A percentile compares a stretch with the other conserved stretches of the same genome.
phyloP scores from a whole-genome alignment of 1,284 basidiomycete species.

The Ganoderma meredithae region DNA sequence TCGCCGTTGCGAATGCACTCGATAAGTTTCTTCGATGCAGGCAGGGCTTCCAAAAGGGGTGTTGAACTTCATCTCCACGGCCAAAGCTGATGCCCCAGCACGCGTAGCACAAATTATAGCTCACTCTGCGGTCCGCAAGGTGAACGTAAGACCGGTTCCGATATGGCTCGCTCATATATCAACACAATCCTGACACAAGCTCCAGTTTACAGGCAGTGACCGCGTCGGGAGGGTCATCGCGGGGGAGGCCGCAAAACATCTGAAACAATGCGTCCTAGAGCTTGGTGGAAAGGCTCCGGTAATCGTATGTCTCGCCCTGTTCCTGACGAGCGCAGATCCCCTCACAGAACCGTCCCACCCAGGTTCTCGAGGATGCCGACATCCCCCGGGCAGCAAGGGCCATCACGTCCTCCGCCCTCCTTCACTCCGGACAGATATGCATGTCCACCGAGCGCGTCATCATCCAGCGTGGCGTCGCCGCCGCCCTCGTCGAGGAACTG shows the following conservation, averaged over 20 bases:
- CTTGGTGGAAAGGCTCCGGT: constrained; percentile 65
- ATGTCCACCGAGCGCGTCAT: constrained; percentile 77
- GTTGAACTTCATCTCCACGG: constrained; percentile 36
- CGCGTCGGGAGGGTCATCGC: constrained; percentile 32
- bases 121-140: constrained; percentile 37
- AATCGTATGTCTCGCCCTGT: constrained; percentile 51
- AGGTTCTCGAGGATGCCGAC: constrained; percentile 71
- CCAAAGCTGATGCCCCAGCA: constrained; percentile 33
- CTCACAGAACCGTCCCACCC: too few relatives aligned
- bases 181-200: too few relatives aligned
- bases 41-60: constrained; percentile 40
- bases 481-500: constrained; percentile 31
- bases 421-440: constrained; percentile 74
- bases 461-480: constrained; percentile 51
- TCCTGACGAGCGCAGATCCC: neutral
- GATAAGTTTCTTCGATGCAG: constrained; percentile 14
- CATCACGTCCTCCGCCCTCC: constrained; percentile 65
- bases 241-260: constrained; percentile 31
- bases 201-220: constrained; percentile 34
- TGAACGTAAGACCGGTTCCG: constrained; percentile 32
- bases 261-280: constrained; percentile 34
- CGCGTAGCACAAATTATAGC: constrained; percentile 37
- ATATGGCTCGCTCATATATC: neutral
- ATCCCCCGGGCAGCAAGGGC: constrained; percentile 61
- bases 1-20: neutral